Evolutionary conservation across 495 filamentous ascomycete species (phyloP), one percentile per base, ranked within the genome.

Genomic region (Margaritispora aquatica): DNA sequence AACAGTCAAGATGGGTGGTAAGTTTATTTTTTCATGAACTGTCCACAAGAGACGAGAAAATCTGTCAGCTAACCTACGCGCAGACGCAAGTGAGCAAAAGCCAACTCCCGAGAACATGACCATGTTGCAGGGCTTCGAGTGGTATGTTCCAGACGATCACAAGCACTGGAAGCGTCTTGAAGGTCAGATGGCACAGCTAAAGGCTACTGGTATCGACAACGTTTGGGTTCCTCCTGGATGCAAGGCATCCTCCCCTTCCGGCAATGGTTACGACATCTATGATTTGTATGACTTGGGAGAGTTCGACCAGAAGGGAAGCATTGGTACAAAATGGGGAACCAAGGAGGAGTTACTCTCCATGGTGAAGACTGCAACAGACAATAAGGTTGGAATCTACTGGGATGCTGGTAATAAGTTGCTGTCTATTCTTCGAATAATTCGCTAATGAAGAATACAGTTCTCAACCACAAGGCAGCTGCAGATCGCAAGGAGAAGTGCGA

Each of bases 261-360:
- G 84, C 11, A 88, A 87, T 63, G 88, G 87, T n/a, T 90, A 89
- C 66, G 87, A 90, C 68, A 79, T 88, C 64, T 90, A 90, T 58
- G 86, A 90, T 63, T 70, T 91, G 2, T 91, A 87, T 62, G 88
- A 91, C 55, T 69, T 90, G 22, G 87, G 88, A 31, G 88, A 91
- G 64, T 91, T 89, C 63, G 80, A 90, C 63, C 87, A 89, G 63
- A 89, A 89, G 62, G 84, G 84, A 36, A 66, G 71, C 1, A 68
- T 74, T 11, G 72, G 73, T n/a, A 89, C 86, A 19, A 88, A 89
- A 72, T 91, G 85, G 85, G 87, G 88, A n/a, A 77, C 73, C 20
- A 86, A 81, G 58, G 76, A 79, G 21, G 84, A 89, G 38, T 69
- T 91, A 20, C 59, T 82, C n/a, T 68, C 72, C 8, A 66, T 92